Conservation (phyloP, 768 basidiomycete genomes). For the Tylopilus sp. region DNA sequence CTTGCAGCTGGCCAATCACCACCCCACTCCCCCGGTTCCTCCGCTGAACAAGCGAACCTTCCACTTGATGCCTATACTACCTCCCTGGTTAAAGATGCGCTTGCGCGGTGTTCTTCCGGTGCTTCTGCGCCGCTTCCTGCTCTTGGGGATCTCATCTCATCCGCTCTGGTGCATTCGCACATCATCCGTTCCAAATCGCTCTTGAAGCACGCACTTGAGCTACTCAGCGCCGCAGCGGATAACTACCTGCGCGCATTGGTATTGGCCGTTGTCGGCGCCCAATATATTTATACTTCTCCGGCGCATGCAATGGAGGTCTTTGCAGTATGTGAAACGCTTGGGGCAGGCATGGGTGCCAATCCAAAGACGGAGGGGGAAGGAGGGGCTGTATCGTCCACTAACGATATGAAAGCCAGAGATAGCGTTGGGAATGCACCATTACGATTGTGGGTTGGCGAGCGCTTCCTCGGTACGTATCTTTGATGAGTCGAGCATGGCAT, state of each 20-base stretch:
- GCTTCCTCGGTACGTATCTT: conserved; percentile 50
- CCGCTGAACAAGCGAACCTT: conserved; percentile 1
- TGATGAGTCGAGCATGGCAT: not conserved
- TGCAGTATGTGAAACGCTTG: conserved; percentile 64
- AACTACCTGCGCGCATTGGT: conserved; percentile 72
- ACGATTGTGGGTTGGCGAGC: conserved; percentile 70
- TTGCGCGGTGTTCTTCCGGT: conserved; percentile 22
- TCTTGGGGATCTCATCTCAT: conserved; percentile 16
- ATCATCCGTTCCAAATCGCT: conserved; percentile 35
- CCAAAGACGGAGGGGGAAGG: conserved; percentile 20
- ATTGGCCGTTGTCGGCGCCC: conserved; percentile 62
- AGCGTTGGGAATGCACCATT: conserved; percentile 59
- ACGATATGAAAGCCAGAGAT: conserved; percentile 22
- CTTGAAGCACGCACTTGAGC: conserved; percentile 55
- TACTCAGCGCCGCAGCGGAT: conserved; percentile 57
- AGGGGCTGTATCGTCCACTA: not conserved
- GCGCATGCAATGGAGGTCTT: conserved; percentile 69
- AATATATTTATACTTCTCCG: conserved; percentile 67
- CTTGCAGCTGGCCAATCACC: conserved; percentile 18
- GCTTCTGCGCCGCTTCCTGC: conserved; percentile 19
- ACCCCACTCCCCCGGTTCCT: not conserved
- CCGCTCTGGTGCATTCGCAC: conserved; percentile 20
- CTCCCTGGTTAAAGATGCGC: conserved; percentile 25
- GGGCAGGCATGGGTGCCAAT: conserved; percentile 58
- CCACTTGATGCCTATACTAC: conserved; percentile 17